Evolutionary conservation across 768 basidiomycete species (phyloP).

Genomic region (Leccinum arenicola): DNA sequence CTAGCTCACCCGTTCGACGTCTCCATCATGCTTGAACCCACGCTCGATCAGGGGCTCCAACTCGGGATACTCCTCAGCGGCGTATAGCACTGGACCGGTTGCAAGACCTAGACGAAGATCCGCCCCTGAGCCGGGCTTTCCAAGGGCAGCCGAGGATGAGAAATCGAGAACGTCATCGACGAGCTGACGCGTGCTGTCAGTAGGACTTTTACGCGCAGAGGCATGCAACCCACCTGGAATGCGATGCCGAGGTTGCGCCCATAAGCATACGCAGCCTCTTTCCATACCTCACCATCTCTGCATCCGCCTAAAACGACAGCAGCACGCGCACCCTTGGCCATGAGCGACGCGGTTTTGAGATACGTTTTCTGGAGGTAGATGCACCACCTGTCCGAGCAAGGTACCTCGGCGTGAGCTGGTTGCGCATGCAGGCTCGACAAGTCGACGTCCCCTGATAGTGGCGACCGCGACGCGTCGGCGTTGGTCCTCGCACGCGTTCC

Average conservation of each 20-base stretch:
- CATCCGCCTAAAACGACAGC: slow-evolving; percentile 87
- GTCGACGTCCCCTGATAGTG: slow-evolving; percentile 14
- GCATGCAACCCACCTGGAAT: slow-evolving; percentile 70
- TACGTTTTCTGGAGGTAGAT: slow-evolving; percentile 91
- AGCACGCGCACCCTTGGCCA: slow-evolving; percentile 84
- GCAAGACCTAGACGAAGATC: slow-evolving; percentile 83
- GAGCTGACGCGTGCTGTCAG: slow-evolving; percentile 49
- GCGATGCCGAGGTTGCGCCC: slow-evolving; percentile 89
- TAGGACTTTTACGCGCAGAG: no score
- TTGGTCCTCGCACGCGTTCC: slow-evolving; percentile 7
- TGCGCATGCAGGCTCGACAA: slow-evolving; percentile 45
- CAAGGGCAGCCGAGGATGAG: slow-evolving; percentile 72
- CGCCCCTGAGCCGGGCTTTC: slow-evolving; percentile 83
- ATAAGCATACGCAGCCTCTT: slow-evolving; percentile 88
- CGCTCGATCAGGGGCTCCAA: slow-evolving; percentile 76
- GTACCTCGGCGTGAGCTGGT: slow-evolving; percentile 26
- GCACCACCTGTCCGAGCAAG: slow-evolving; percentile 54
- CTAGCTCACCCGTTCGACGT: slow-evolving; percentile 68
- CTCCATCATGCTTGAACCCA: slow-evolving; percentile 73
- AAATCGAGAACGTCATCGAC: slow-evolving; percentile 96
- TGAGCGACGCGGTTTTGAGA: slow-evolving; percentile 85
- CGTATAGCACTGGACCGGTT: slow-evolving; percentile 82
- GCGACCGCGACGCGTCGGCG: not conserved
- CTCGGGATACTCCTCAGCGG: slow-evolving; percentile 79
- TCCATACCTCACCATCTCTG: slow-evolving; percentile 72